Evolutionary conservation across 1,139 yeast species (phyloP).

Genomic region (Sugiyamaella novakii): DNA sequence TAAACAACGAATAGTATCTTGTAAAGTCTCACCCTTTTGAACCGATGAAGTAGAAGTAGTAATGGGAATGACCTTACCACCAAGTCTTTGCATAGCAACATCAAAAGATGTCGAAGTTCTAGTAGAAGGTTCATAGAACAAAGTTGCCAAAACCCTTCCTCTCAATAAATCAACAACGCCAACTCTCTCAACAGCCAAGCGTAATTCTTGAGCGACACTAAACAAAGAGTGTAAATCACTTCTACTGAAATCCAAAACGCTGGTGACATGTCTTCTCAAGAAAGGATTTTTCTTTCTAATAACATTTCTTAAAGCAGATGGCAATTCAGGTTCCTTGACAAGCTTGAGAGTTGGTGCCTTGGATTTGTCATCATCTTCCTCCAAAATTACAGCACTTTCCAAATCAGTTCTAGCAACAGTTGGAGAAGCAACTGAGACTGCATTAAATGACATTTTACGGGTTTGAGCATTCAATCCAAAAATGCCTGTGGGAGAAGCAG

Average conservation of each 20-base stretch:
- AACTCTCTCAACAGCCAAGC: conserved; percentile 94
- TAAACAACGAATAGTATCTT: conserved; percentile 92
- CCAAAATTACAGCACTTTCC: conserved; percentile 44
- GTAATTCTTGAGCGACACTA: conserved; percentile 97
- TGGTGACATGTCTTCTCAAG: conserved; percentile 81
- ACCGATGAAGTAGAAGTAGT: conserved; percentile 86
- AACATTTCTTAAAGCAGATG: conserved; percentile 60
- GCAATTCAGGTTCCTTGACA: conserved; percentile 51
- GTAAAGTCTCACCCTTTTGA: conserved; percentile 96
- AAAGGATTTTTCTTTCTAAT: conserved; percentile 81
- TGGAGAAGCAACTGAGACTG: conserved; percentile 25
- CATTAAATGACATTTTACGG: conserved; percentile 28
- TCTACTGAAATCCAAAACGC: conserved; percentile 85
- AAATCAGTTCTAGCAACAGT: conserved; percentile 17
- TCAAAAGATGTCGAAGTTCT: conserved; percentile 95
- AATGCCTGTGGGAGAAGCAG: conserved; percentile 11
- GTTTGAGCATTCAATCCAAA: conserved; percentile 12
- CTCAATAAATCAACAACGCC: conserved; percentile 89
- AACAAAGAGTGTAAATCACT: conserved; percentile 88
- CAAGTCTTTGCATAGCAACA: conserved; percentile 99
- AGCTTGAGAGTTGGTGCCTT: conserved; percentile 67
- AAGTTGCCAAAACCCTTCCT: conserved; percentile 90
- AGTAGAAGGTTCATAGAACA: conserved; percentile 98
- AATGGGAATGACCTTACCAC: conserved; percentile 94
- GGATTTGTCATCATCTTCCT: conserved; percentile 45